phyloP scores from a whole-genome alignment of 352 stramenopile genomes.

The Pythium dissimile region DNA sequence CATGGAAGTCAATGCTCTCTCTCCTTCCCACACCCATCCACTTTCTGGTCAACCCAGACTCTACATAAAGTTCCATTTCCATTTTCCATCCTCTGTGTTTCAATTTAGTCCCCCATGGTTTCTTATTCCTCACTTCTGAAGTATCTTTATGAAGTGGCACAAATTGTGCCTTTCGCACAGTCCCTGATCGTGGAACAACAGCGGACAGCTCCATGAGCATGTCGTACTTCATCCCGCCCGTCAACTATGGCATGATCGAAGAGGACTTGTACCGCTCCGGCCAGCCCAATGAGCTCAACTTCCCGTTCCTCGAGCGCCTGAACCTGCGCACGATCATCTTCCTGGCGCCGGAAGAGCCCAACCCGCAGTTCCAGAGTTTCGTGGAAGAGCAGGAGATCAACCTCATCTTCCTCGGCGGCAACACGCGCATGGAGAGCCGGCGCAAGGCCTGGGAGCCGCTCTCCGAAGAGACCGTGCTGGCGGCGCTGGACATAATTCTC shows the following conservation, averaged over 20 bases:
- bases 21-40: no score
- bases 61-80: constrained; percentile 4
- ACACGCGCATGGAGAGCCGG: constrained; percentile 85
- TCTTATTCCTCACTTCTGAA: constrained; percentile 3
- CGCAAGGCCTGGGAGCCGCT: constrained; percentile 86
- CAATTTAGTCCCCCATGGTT: background rate
- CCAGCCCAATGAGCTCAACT: constrained; percentile 91
- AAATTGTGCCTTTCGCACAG: background rate
- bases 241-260: constrained; percentile 93
- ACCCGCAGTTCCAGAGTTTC: constrained; percentile 88
- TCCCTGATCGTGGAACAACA: background rate
- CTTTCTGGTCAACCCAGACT: no score
- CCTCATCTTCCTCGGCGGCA: constrained; percentile 81
- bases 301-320: constrained; percentile 89
- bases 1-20: no score
- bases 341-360: constrained; percentile 86
- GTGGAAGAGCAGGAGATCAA: constrained; percentile 90
- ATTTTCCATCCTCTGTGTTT: background rate
- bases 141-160: constrained; percentile 22
- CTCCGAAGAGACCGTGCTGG: constrained; percentile 88
- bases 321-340: constrained; percentile 91
- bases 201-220: no score
- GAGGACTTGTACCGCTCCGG: constrained; percentile 90
- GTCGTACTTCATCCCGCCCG: constrained; percentile 90
- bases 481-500: constrained; percentile 86